These are phyloP conservation scores for Gnomoniopsis sp. DNA, from an alignment of 2,329 filamentous ascomycete species.

Conservation along the genomic window DNA sequence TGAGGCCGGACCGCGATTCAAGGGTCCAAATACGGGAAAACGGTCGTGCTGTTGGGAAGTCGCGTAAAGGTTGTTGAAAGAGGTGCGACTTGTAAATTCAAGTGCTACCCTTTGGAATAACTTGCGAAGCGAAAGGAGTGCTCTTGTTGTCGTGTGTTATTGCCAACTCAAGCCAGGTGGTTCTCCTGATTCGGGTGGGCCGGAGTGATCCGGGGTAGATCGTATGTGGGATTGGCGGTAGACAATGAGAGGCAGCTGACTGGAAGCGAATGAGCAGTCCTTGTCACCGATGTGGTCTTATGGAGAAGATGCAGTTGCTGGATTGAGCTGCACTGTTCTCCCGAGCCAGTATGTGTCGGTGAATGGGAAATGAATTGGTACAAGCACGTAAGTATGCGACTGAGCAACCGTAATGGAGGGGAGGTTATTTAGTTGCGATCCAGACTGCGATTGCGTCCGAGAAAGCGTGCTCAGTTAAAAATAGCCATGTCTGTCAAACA, in stretches of 20 bases:
- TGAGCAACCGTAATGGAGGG: neutral
- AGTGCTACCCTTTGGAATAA: neutral
- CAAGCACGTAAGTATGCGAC: neutral
- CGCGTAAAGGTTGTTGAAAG: neutral
- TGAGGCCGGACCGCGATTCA: constrained; percentile 5
- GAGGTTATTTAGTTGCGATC: constrained; percentile 3
- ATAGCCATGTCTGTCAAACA: constrained; percentile 1
- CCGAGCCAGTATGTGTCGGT: neutral
- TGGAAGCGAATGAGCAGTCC: neutral
- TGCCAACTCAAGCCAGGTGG: neutral
- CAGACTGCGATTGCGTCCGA: constrained; percentile 13
- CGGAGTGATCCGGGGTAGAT: neutral
- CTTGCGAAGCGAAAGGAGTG: neutral
- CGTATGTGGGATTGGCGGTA: neutral
- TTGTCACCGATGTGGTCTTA: neutral
- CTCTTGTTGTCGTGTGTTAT: neutral
- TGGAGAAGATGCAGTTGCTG: neutral
- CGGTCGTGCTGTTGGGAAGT: neutral
- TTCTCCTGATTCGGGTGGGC: neutral
- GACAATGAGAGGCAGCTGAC: neutral
- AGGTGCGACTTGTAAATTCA: neutral
- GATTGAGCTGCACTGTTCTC: neutral
- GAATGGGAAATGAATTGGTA: neutral
- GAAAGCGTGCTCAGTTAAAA: constrained; percentile 1
- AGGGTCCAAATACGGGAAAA: neutral